Conservation (phyloP, 2,329 filamentous ascomycete genomes). For the Fusarium paranaense region DNA sequence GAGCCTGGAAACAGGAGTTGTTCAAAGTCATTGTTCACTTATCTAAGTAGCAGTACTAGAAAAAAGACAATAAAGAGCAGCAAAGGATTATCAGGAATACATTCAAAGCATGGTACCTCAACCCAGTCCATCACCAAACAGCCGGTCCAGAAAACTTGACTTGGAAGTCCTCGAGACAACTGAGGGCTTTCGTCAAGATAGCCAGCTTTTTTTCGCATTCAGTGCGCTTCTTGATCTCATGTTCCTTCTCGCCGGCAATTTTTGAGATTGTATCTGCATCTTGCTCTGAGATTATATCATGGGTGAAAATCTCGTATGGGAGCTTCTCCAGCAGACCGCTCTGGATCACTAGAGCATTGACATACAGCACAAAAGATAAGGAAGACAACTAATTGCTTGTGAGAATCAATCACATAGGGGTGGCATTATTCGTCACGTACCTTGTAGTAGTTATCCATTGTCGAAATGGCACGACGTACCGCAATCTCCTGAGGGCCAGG, state of each 20-base stretch:
- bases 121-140: neutral
- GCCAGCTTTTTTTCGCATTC: neutral
- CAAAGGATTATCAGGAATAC: neutral
- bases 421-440: neutral
- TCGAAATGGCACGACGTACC: neutral
- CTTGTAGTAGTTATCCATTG: neutral
- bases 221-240: neutral
- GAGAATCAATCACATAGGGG: neutral
- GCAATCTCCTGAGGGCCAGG: neutral
- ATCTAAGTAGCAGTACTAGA: neutral
- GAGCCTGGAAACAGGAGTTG: too few species aligned
- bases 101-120: neutral
- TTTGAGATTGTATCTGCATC: neutral
- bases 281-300: neutral
- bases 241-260: neutral
- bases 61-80: neutral
- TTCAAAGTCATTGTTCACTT: neutral
- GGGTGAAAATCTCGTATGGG: neutral
- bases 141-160: neutral
- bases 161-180: neutral
- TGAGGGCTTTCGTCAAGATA: neutral
- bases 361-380: neutral
- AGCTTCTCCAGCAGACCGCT: neutral
- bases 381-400: neutral
- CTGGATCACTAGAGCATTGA: neutral